Base-by-base conservation (phyloP, 2,329 filamentous ascomycete genomes). In the Tothia fuscella region DNA sequence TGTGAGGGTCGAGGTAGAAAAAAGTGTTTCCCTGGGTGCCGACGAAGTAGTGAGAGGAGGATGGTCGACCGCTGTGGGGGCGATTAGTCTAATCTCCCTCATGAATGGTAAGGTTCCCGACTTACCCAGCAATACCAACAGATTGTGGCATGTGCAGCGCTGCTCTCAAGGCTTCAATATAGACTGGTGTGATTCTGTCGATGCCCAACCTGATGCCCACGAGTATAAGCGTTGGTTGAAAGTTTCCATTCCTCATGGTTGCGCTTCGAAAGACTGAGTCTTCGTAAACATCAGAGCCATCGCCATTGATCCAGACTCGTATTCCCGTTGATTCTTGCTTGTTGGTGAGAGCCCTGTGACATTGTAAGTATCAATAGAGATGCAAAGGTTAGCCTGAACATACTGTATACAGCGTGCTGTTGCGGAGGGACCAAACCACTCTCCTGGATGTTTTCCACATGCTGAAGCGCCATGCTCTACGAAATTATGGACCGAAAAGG, bases 371-470 rank as follows among this genome's bases (percentile, higher is more conserved):
- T 36, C 13, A 14, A 16, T n/a, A n/a, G 12, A 10, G 26, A 29
- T 37, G 12, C 20, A 16, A 22, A 17, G 9, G 25, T 6, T 17
- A 10, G 17, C 6, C 17, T 28, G 35, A 34, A 63, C 82, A 59
- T 66, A 93, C 87, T 91, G 81, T 50, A 98, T 95, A 59, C 91
- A 96, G 43, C 81, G 78, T 35, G 91, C 88, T 7, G 91, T 93
- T 5, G 91, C 91, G 14, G 87, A 95, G n/a, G 91, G 91, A 0
- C 91, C 91, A 62, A 98, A 98, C 91, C 91, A 98, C 62, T 96
- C 86, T 28, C 91, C 91, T 0, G 91, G 91, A 54, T 93, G 84
- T 61, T 94, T 96, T 3, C 86, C 88, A 60, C 91, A 98, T 3
- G 82, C 80, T 26, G 74, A 70, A 19, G 87, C 87, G 14, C 91